phyloP scores from a whole-genome alignment of 2,329 filamentous ascomycete genomes.

The Aureobasidium sp. region DNA sequence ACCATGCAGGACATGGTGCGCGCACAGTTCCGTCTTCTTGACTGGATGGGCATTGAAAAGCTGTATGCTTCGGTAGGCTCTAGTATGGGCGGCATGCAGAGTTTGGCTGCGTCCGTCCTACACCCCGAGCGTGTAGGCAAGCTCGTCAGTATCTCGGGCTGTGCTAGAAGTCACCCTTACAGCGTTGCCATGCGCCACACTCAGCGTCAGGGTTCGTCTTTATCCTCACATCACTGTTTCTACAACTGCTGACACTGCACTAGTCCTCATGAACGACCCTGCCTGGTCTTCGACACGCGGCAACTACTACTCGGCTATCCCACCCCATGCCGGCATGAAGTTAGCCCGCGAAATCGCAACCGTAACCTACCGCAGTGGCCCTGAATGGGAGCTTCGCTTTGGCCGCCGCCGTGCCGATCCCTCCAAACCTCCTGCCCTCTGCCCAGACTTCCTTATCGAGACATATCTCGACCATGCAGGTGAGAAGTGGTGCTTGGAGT shows the following conservation, averaged over 20 bases:
- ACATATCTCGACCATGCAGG: conserved; percentile 97
- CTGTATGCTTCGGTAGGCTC: conserved; percentile 90
- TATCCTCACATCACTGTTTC: not conserved
- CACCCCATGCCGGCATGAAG: conserved; percentile 96
- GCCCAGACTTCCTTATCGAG: conserved; percentile 94
- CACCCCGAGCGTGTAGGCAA: conserved; percentile 75
- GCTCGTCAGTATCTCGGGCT: conserved; percentile 85
- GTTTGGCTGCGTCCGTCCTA: conserved; percentile 73
- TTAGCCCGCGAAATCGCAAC: conserved; percentile 95
- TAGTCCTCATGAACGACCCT: conserved; percentile 95
- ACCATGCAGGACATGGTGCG: conserved; percentile 98
- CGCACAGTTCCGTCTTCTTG: conserved; percentile 84
- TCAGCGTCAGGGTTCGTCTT: conserved; percentile 61
- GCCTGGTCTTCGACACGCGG: conserved; percentile 76
- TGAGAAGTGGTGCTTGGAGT: conserved; percentile 95
- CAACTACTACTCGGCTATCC: conserved; percentile 75
- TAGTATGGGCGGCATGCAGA: conserved; percentile 99
- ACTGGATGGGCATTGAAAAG: conserved; percentile 64
- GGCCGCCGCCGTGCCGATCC: conserved; percentile 79
- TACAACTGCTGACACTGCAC: not conserved
- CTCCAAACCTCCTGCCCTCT: conserved; percentile 80
- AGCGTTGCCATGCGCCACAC: conserved; percentile 98
- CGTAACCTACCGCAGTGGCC: conserved; percentile 91
- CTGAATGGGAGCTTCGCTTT: conserved; percentile 96
- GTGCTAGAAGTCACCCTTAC: conserved; percentile 90